These are phyloP conservation scores for Phaeomoniella chlamydospora DNA, from an alignment of 2,329 filamentous ascomycete species.

Conservation along the genomic window DNA sequence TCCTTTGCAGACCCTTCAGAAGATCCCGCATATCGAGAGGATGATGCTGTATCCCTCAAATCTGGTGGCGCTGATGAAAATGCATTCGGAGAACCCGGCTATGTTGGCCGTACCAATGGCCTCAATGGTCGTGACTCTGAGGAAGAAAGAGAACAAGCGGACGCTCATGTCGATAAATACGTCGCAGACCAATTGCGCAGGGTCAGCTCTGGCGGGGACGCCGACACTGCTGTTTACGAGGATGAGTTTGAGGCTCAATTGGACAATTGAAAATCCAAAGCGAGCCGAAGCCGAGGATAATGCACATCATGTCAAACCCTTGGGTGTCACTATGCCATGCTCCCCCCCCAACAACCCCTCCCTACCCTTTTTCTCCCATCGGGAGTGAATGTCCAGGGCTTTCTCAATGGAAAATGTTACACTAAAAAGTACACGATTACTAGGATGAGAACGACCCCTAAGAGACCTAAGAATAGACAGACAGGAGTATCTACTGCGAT, in stretches of 20 bases:
- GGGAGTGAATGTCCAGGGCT: too few relatives aligned
- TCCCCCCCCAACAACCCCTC: too few relatives aligned
- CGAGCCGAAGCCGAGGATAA: too few relatives aligned
- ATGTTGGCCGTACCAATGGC: slow-evolving; percentile 4
- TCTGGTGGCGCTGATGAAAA: slow-evolving; percentile 5
- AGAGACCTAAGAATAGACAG: too few relatives aligned
- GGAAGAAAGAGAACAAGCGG: slow-evolving; percentile 34
- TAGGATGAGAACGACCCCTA: too few relatives aligned
- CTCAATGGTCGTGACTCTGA: slow-evolving; percentile 9
- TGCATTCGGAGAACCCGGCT: slow-evolving; percentile 10
- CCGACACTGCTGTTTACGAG: slow-evolving; percentile 33
- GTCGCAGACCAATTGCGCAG: slow-evolving; percentile 67
- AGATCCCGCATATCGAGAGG: slow-evolving; percentile 6
- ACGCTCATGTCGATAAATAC: slow-evolving; percentile 65
- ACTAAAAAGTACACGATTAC: too few relatives aligned
- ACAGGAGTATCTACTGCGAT: too few relatives aligned
- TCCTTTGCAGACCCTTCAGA: slow-evolving; percentile 19
- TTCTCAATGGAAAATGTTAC: too few relatives aligned
- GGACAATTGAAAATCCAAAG: slow-evolving; percentile 19
- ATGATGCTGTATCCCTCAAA: neutral
- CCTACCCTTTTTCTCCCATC: too few relatives aligned
- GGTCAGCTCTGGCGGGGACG: slow-evolving; percentile 45
- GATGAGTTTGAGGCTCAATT: slow-evolving; percentile 50
- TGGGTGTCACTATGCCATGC: too few relatives aligned
- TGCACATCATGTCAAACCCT: too few relatives aligned